phyloP scores from a whole-genome alignment of 2,329 filamentous ascomycete genomes.

The Curvularia hawaiiensis region DNA sequence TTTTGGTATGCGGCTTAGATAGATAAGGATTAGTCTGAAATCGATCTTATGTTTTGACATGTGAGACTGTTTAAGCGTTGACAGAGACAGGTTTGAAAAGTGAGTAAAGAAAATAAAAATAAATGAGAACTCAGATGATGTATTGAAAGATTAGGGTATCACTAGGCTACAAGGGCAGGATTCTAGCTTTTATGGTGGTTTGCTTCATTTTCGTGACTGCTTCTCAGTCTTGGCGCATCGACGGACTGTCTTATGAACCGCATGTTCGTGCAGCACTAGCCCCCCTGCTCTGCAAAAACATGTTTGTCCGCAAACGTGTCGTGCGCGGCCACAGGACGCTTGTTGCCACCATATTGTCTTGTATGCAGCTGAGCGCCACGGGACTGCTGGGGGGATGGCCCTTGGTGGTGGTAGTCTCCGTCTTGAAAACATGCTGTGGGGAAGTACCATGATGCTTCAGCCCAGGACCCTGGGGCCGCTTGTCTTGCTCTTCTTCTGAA shows the following conservation, averaged over 20 bases:
- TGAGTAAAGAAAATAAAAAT: neutral
- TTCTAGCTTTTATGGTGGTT: neutral
- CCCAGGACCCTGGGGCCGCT: slow-evolving; percentile 35
- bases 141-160: neutral
- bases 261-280: neutral
- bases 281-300: neutral
- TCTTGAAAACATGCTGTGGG: neutral
- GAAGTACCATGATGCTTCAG: slow-evolving; percentile 16
- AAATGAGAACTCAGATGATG: neutral
- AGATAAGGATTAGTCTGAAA: neutral
- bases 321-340: neutral
- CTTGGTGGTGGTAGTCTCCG: neutral
- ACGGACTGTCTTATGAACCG: neutral
- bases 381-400: neutral
- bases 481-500: slow-evolving; percentile 43
- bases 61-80: neutral
- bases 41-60: neutral
- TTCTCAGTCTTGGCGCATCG: neutral
- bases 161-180: neutral
- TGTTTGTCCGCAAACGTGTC: neutral
- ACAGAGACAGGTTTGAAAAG: neutral
- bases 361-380: neutral
- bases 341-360: neutral
- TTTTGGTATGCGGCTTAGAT: neutral
- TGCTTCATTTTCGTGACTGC: neutral